These are phyloP conservation scores for Beauveria rudraprayagi DNA, from an alignment of 2,329 filamentous ascomycete genomes.

Conservation along the genomic window DNA sequence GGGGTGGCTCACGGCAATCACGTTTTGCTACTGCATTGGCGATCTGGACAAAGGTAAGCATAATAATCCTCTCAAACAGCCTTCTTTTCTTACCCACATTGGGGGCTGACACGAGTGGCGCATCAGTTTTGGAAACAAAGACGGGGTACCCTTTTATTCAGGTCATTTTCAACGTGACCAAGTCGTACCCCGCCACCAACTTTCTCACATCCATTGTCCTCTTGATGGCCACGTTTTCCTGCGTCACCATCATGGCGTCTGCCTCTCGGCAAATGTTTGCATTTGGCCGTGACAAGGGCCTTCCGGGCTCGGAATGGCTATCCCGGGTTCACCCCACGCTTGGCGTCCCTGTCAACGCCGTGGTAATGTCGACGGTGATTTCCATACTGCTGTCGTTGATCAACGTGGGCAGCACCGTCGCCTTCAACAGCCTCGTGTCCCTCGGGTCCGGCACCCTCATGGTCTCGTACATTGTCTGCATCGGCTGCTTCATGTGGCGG, in stretches of 20 bases:
- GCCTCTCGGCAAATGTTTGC: slow-evolving; percentile 21
- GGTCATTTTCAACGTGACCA: slow-evolving; percentile 18
- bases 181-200: slow-evolving; percentile 13
- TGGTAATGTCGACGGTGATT: slow-evolving; percentile 36
- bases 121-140: slow-evolving; percentile 7
- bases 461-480: slow-evolving; percentile 42
- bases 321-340: slow-evolving; percentile 49
- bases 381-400: slow-evolving; percentile 39
- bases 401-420: slow-evolving; percentile 41
- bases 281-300: slow-evolving; percentile 35
- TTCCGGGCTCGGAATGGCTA: slow-evolving; percentile 45
- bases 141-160: slow-evolving; percentile 21
- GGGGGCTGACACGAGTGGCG: neutral
- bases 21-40: slow-evolving; percentile 26
- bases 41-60: slow-evolving; percentile 17
- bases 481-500: slow-evolving; percentile 34
- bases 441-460: slow-evolving; percentile 41
- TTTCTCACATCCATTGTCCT: slow-evolving; percentile 17
- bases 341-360: slow-evolving; percentile 53
- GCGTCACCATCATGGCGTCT: slow-evolving; percentile 18
- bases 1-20: slow-evolving; percentile 28
- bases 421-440: slow-evolving; percentile 46
- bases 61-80: neutral
- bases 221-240: slow-evolving; percentile 15
- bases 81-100: too few relatives aligned